Percentiles rank a stretch among this genome's conserved stretches.
phyloP scores from a whole-genome alignment of 768 basidiomycete genomes.

The Leccinellum luteum region DNA sequence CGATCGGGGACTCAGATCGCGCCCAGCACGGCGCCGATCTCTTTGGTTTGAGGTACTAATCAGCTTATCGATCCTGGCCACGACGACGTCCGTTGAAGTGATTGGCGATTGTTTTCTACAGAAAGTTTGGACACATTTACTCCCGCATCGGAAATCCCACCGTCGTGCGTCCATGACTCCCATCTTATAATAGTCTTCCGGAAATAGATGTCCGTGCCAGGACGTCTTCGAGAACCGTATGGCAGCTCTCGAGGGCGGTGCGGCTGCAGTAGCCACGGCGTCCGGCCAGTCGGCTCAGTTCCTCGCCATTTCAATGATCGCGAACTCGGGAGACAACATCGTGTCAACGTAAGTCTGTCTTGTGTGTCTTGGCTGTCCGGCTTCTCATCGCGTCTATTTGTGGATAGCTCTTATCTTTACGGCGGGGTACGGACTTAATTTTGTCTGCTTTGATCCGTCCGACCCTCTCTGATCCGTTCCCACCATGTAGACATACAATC shows the following conservation, averaged over 20 bases:
- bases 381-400: background rate
- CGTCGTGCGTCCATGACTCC: constrained; percentile 36
- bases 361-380: background rate
- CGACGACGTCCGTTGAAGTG: background rate
- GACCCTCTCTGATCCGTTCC: background rate
- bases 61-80: background rate
- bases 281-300: constrained; percentile 66
- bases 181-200: background rate
- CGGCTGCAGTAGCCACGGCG: constrained; percentile 53
- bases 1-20: constrained; percentile 2
- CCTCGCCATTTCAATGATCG: constrained; percentile 53
- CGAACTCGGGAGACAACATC: constrained; percentile 60
- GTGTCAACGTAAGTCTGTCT: constrained; percentile 46
- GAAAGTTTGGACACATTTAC: constrained; percentile 49
- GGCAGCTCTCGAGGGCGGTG: constrained; percentile 61
- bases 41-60: constrained; percentile 45
- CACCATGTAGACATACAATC: constrained; percentile 54
- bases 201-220: constrained; percentile 25
- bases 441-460: background rate
- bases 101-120: constrained; percentile 10
- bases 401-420: constrained; percentile 47
- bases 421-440: constrained; percentile 46
- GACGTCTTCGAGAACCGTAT: constrained; percentile 67
- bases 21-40: constrained; percentile 53
- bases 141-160: constrained; percentile 59